Evolutionary conservation across 2,329 filamentous ascomycete genomes (phyloP), one percentile per base, ranked within the genome.

Genomic region (Passalora sequoiae): DNA sequence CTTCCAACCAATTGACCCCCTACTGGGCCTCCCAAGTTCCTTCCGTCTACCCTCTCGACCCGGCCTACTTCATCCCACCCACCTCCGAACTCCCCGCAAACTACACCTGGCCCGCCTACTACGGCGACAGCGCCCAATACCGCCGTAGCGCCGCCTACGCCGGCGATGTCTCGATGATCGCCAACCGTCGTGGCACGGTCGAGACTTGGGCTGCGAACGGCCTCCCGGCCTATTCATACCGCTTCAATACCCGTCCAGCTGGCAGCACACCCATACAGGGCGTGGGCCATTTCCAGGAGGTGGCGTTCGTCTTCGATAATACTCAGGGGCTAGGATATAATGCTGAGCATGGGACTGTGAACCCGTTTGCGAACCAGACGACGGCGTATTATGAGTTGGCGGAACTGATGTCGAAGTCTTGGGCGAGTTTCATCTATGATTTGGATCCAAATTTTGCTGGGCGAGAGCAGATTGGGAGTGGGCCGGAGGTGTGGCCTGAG

Each of bases 211-310:
- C 75, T 9, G 63, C 64, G 7, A 61, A 67, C 21, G 64, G 66
- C 10, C 55, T 76, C 2, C 66, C 73, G 5, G 75, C 75, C 7
- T 83, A 79, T 66, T 76, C 73, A 55, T 83, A 81, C 64, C 72
- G 76, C 35, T 83, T 83, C 68, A 78, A 83, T 56, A 76, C 76
- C 6, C 62, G 72, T 12, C 63, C 71, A 0, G 66, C 69, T 3
- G 72, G 75, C 7, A 52, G 71, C 1, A 60, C 67, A 0, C 62
- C 65, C 8, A 60, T 64, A 1, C 57, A 63, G 1, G 74, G 73
- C 0, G 72, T 70, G 0, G 70, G 71, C 0, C 78, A 81, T 58
- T 81, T 80, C 58, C 68, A 71, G 49, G 70, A 74, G 55, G 49
- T 60, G 3, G 54, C 57, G 2, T 60, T 58, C 44, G 70, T 73